Evolutionary conservation across 2,329 filamentous ascomycete species (phyloP).

Genomic region (Clonostachys rosea): DNA sequence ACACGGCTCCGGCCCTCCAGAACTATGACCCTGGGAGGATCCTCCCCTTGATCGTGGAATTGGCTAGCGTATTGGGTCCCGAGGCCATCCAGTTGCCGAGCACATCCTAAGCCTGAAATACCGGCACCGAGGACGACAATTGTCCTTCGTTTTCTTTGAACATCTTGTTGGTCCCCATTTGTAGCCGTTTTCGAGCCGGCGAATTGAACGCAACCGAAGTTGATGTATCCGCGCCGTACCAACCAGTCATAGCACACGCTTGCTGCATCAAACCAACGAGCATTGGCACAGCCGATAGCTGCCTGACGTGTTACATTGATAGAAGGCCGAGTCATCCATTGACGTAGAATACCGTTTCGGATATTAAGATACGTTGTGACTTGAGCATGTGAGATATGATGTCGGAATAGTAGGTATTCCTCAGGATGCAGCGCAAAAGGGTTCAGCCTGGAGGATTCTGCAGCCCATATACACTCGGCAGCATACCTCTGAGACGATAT

Average conservation of each 20-base stretch:
- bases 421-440: conserved; percentile 83
- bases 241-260: conserved; percentile 92
- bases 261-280: conserved; percentile 84
- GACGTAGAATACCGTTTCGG: conserved; percentile 83
- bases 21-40: conserved; percentile 69
- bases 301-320: conserved; percentile 78
- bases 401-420: conserved; percentile 76
- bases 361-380: conserved; percentile 96
- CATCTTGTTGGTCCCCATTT: conserved; percentile 22
- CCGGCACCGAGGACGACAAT: conserved; percentile 88
- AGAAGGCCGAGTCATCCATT: conserved; percentile 86
- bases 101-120: conserved; percentile 89
- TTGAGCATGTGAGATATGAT: conserved; percentile 81
- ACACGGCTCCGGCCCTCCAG: conserved; percentile 84
- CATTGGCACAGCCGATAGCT: conserved; percentile 85
- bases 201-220: conserved; percentile 84
- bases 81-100: conserved; percentile 83
- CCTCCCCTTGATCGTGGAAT: conserved; percentile 61
- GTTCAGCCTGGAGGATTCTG: conserved; percentile 83
- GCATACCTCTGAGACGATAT: conserved; percentile 75
- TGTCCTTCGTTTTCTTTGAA: conserved; percentile 57
- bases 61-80: conserved; percentile 73
- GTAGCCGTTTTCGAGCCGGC: neutral
- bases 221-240: conserved; percentile 86
- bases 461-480: conserved; percentile 85